Percentiles rank a stretch among this genome's conserved stretches.
These are phyloP conservation scores for Colletotrichum liriopes DNA, from an alignment of 2,329 filamentous ascomycete species.

Conservation along the genomic window DNA sequence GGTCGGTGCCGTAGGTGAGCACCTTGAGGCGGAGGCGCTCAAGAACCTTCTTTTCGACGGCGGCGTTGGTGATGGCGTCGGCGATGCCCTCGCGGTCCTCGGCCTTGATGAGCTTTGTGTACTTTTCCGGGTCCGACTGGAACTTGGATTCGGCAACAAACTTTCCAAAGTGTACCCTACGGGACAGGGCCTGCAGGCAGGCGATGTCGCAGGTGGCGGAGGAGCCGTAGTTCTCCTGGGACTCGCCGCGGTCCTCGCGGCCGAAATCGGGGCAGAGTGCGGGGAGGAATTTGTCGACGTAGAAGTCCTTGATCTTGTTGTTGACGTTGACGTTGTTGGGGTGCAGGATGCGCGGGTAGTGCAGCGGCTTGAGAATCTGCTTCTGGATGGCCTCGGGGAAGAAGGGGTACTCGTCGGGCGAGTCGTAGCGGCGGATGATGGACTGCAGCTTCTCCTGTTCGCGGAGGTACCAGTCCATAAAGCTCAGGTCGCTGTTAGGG, in stretches of 20 bases:
- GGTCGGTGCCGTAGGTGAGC: conserved; percentile 93
- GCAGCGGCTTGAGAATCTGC: conserved; percentile 88
- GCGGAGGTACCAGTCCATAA: conserved; percentile 94
- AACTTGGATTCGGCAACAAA: conserved; percentile 99
- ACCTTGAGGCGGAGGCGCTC: conserved; percentile 91
- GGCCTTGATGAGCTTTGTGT: conserved; percentile 85
- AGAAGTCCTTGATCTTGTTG: conserved; percentile 86
- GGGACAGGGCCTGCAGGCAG: conserved; percentile 89
- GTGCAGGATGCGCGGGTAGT: conserved; percentile 92
- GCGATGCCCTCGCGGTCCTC: conserved; percentile 87
- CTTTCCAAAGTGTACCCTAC: conserved; percentile 97
- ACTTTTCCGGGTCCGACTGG: conserved; percentile 83
- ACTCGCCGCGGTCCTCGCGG: conserved; percentile 85
- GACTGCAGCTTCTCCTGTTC: conserved; percentile 95
- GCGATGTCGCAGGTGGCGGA: conserved; percentile 92
- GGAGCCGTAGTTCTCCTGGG: conserved; percentile 95
- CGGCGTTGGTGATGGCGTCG: conserved; percentile 89
- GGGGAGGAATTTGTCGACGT: conserved; percentile 87
- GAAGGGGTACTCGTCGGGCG: conserved; percentile 97
- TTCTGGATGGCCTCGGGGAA: conserved; percentile 85
- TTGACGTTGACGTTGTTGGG: conserved; percentile 94
- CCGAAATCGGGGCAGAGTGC: conserved; percentile 84
- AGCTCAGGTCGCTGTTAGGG: conserved; percentile 80
- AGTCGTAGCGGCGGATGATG: conserved; percentile 93
- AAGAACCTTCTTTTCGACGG: conserved; percentile 91